Percentiles rank a stretch among this genome's conserved stretches.
Evolutionary conservation across 371 early-diverging fungal genomes (phyloP).

Genomic region (Mucor indicus): DNA sequence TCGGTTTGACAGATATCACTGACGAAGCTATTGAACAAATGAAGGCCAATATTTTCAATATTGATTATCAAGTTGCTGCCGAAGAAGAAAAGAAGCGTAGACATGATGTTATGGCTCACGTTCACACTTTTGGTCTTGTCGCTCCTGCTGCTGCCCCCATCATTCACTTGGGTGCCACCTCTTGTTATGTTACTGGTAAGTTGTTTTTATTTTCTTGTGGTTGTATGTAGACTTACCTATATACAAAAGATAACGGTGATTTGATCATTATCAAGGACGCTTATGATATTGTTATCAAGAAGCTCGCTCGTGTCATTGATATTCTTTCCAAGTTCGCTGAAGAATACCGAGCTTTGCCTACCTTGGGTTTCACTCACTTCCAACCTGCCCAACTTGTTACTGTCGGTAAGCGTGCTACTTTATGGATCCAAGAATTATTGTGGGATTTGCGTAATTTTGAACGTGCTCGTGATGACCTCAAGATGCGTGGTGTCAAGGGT

Average conservation of each 20-base stretch:
- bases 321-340: slow-evolving; percentile 79
- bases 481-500: slow-evolving; percentile 97
- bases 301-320: slow-evolving; percentile 81
- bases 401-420: slow-evolving; percentile 95
- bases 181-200: slow-evolving; percentile 89
- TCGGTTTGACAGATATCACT: slow-evolving; percentile 86
- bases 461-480: slow-evolving; percentile 84
- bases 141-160: slow-evolving; percentile 92
- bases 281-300: slow-evolving; percentile 86
- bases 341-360: slow-evolving; percentile 82
- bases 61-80: slow-evolving; percentile 89
- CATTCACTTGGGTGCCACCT: slow-evolving; percentile 97
- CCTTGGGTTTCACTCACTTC: slow-evolving; percentile 97
- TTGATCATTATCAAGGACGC: slow-evolving; percentile 93
- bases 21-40: slow-evolving; percentile 88
- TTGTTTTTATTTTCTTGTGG: neutral
- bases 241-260: slow-evolving; percentile 83
- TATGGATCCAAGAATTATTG: slow-evolving; percentile 94
- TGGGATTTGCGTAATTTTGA: slow-evolving; percentile 95
- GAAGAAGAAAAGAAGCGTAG: slow-evolving; percentile 92
- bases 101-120: slow-evolving; percentile 98
- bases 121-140: slow-evolving; percentile 93
- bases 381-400: slow-evolving; percentile 98
- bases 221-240: neutral
- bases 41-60: slow-evolving; percentile 81